phyloP scores from a whole-genome alignment of 2,329 filamentous ascomycete species.

The Aspergillus sergii region DNA sequence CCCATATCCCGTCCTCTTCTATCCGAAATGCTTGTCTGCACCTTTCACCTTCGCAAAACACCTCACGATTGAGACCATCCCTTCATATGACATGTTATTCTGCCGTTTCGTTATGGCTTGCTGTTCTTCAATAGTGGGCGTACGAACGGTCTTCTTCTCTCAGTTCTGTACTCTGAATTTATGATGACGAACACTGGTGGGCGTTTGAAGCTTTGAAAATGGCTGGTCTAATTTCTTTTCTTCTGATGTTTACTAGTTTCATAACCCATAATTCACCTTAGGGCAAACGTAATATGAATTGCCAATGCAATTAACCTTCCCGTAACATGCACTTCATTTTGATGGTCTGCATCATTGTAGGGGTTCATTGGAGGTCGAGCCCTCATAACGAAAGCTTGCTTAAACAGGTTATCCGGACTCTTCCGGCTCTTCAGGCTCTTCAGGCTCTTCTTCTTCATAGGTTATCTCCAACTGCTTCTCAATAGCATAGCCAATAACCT shows the following conservation, averaged over 20 bases:
- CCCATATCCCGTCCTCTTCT: not conserved
- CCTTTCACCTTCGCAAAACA: not conserved
- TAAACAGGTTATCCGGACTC: not conserved
- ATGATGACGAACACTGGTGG: conserved; percentile 27
- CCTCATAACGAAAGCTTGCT: not conserved
- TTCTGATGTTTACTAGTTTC: conserved; percentile 29
- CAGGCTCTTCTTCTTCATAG: not conserved
- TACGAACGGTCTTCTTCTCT: conserved; percentile 28
- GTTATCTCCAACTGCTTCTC: conserved; percentile 24
- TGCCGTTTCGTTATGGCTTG: conserved; percentile 4
- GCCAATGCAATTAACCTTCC: not conserved
- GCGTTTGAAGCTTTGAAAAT: conserved; percentile 30
- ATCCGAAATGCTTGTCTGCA: not conserved
- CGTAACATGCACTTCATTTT: not conserved
- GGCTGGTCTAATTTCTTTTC: conserved; percentile 25
- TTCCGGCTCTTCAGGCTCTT: no score
- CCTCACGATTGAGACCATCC: not conserved
- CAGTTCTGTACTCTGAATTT: conserved; percentile 32
- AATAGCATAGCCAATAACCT: conserved; percentile 37
- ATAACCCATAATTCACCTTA: conserved; percentile 7
- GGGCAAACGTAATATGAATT: not conserved
- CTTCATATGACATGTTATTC: conserved; percentile 7
- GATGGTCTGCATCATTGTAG: not conserved
- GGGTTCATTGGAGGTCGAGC: not conserved
- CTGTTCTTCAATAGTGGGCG: conserved; percentile 25